Evolutionary conservation across 2,329 filamentous ascomycete species (phyloP).

Genomic region (Graphilbum ipis-grandicollis): DNA sequence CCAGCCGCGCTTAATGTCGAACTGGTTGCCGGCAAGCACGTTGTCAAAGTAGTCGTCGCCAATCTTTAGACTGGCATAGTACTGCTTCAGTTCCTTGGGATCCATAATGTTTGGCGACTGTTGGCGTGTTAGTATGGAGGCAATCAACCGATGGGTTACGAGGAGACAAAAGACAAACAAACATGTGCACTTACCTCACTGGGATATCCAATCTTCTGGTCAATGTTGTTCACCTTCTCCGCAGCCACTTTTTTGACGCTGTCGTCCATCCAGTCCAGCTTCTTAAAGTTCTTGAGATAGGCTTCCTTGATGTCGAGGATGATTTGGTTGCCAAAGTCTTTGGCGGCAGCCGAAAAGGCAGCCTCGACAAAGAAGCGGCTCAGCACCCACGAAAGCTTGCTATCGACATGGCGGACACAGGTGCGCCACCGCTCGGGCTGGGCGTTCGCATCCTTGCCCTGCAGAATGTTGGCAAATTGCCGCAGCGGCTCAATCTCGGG

Average conservation of each 20-base stretch:
- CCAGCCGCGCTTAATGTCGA: slow-evolving; percentile 33
- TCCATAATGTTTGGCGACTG: slow-evolving; percentile 39
- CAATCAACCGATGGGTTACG: no score
- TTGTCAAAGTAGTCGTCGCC: slow-evolving; percentile 40
- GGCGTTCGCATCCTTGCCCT: slow-evolving; percentile 41
- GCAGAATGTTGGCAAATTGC: slow-evolving; percentile 41
- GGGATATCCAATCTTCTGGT: slow-evolving; percentile 52
- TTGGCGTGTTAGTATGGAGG: no score
- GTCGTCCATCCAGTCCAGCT: slow-evolving; percentile 47
- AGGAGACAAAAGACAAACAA: no score
- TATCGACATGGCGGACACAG: slow-evolving; percentile 30
- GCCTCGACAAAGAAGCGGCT: slow-evolving; percentile 55
- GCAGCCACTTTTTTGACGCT: slow-evolving; percentile 41
- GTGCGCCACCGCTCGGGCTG: slow-evolving; percentile 48
- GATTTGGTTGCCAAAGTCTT: slow-evolving; percentile 49
- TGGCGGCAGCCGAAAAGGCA: slow-evolving; percentile 48
- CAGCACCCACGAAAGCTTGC: slow-evolving; percentile 46
- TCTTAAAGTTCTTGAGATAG: slow-evolving; percentile 41
- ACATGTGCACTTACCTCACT: slow-evolving; percentile 18
- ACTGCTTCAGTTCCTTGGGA: slow-evolving; percentile 33
- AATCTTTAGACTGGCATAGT: slow-evolving; percentile 37
- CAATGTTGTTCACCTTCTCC: slow-evolving; percentile 48
- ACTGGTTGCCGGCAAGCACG: slow-evolving; percentile 28
- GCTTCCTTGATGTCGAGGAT: slow-evolving; percentile 52
- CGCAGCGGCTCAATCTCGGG: slow-evolving; percentile 40